A percentile compares a stretch with the other conserved stretches of the same genome.
Evolutionary conservation across 768 basidiomycete genomes (phyloP).

Genomic region (Mycena metata): DNA sequence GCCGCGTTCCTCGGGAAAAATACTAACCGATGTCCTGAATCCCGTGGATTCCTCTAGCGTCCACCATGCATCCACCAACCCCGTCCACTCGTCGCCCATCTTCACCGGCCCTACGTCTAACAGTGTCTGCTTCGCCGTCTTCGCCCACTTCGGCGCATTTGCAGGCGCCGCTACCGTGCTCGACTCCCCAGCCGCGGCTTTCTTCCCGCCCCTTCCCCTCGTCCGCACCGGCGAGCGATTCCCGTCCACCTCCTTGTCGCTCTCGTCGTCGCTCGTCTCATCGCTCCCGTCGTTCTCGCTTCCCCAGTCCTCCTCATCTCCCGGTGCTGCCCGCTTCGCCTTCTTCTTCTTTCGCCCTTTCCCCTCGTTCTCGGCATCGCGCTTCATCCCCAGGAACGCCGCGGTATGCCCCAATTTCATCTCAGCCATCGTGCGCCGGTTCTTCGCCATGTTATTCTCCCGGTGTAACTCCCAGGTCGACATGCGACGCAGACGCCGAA

Average conservation of each 20-base stretch:
- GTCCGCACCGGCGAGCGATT: background rate
- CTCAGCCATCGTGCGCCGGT: background rate
- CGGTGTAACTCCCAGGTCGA: too few relatives aligned
- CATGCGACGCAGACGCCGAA: background rate
- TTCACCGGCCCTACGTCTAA: background rate
- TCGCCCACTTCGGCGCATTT: constrained; percentile 1
- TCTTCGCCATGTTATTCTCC: background rate
- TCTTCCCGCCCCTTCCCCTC: background rate
- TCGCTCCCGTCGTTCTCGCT: background rate
- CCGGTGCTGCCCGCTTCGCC: background rate
- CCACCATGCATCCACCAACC: background rate
- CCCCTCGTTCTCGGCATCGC: background rate
- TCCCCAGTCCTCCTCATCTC: background rate
- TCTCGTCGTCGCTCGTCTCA: too few relatives aligned
- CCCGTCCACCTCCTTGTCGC: background rate
- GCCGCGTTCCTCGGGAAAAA: too few relatives aligned
- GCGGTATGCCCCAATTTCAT: background rate
- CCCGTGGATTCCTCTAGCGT: background rate
- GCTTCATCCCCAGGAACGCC: constrained; percentile 2
- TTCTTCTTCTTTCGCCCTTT: background rate
- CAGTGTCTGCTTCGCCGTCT: background rate
- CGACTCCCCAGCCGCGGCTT: too few relatives aligned
- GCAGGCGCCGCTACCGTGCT: too few relatives aligned
- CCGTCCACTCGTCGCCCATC: constrained; percentile 2
- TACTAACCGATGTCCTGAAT: background rate